phyloP scores from a whole-genome alignment of 306 rosid species.

The Quercus parvula region DNA sequence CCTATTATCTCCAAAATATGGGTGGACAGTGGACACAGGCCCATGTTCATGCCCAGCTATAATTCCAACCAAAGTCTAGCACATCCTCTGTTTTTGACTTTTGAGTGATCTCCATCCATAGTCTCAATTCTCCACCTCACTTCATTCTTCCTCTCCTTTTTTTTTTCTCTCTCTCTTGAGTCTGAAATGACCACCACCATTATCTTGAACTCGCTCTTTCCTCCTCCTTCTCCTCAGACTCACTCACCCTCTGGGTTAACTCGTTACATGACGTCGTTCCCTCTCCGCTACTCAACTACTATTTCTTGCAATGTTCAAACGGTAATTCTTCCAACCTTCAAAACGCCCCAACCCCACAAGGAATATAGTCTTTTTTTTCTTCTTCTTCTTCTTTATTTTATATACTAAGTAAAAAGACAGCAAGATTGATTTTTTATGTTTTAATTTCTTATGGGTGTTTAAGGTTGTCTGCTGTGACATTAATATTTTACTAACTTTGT shows the following conservation, averaged over 20 bases:
- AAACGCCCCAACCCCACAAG: neutral
- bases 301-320: conserved; percentile 4
- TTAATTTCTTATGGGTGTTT: no score
- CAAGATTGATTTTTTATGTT: neutral
- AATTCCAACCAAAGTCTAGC: no score
- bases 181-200: conserved; percentile 11
- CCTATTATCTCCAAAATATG: no score
- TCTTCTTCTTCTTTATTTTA: neutral
- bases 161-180: neutral
- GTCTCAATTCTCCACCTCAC: neutral
- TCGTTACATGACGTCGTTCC: conserved; percentile 2
- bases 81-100: no score
- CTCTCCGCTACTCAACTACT: neutral
- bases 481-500: no score
- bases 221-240: neutral
- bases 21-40: no score
- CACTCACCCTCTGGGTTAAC: neutral
- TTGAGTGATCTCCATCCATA: no score
- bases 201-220: neutral
- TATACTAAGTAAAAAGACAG: no score
- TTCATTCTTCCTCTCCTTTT: neutral
- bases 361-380: no score
- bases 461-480: no score
- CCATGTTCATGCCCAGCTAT: no score
- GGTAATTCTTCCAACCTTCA: conserved; percentile 24